A percentile compares a stretch with the other conserved stretches of the same genome.
Evolutionary conservation across 2,329 filamentous ascomycete genomes (phyloP).

Genomic region (Phialemoniopsis sp.): DNA sequence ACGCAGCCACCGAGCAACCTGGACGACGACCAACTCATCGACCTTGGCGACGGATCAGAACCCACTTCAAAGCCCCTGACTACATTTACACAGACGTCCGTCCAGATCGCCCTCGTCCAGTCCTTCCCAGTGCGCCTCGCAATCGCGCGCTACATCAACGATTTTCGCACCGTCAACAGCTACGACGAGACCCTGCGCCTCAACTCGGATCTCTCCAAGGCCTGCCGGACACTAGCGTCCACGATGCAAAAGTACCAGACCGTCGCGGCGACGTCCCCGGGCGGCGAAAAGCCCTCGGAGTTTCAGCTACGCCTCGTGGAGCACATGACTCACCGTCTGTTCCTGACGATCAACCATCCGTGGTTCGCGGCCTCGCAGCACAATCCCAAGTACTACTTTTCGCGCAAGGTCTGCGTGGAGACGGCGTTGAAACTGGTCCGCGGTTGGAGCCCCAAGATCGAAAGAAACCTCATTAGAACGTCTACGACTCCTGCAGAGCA

Average conservation of each 20-base stretch:
- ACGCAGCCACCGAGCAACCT: constrained; percentile 43
- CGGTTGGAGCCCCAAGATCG: constrained; percentile 9
- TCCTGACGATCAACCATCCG: constrained; percentile 50
- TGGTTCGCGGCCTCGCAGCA: constrained; percentile 37
- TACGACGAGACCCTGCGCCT: constrained; percentile 44
- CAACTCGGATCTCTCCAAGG: constrained; percentile 36
- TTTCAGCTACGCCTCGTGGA: constrained; percentile 40
- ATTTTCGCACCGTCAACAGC: constrained; percentile 33
- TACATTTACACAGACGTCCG: constrained; percentile 39
- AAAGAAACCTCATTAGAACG: too few relatives aligned
- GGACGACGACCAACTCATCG: constrained; percentile 42
- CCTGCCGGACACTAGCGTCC: constrained; percentile 26
- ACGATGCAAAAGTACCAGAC: constrained; percentile 20
- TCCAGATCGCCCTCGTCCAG: constrained; percentile 39
- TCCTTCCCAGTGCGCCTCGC: constrained; percentile 38
- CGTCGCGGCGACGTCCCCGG: constrained; percentile 1
- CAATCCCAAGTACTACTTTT: constrained; percentile 47
- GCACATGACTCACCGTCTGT: constrained; percentile 38
- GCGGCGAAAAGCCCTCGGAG: constrained; percentile 10
- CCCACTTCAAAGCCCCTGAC: constrained; percentile 23
- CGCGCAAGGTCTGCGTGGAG: constrained; percentile 44
- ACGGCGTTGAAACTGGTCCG: constrained; percentile 23
- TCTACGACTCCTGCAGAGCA: too few relatives aligned
- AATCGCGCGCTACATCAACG: constrained; percentile 41
- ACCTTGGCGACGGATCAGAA: constrained; percentile 4